A percentile compares a stretch with the other conserved stretches of the same genome.
These are phyloP conservation scores for Podospora conica DNA, from an alignment of 495 filamentous ascomycete species.

Conservation along the genomic window DNA sequence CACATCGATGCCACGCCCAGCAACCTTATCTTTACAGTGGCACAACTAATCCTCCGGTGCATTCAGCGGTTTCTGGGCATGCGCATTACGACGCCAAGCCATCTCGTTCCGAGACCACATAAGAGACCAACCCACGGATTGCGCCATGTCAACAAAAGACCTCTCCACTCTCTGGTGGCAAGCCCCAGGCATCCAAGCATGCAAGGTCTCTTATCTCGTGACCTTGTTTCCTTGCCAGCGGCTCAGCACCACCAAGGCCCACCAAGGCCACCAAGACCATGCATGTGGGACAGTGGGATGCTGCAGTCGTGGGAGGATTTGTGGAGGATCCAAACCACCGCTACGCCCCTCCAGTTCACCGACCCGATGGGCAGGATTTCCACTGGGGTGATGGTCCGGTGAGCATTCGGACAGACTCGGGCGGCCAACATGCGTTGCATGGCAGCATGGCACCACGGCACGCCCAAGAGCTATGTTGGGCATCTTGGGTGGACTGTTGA, in stretches of 20 bases:
- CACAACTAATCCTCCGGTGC: too few relatives aligned
- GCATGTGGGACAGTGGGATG: background rate
- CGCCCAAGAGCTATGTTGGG: background rate
- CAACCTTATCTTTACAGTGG: too few relatives aligned
- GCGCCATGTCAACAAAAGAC: background rate
- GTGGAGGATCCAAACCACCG: too few relatives aligned
- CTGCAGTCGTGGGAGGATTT: background rate
- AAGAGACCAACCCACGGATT: background rate
- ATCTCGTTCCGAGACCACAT: background rate
- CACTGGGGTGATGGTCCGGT: background rate
- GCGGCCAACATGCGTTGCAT: background rate
- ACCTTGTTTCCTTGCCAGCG: too few relatives aligned
- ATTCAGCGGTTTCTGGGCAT: background rate
- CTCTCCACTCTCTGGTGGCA: background rate
- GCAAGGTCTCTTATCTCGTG: background rate
- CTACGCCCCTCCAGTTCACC: background rate
- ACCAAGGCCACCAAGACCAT: background rate
- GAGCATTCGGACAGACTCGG: background rate
- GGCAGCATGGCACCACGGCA: background rate
- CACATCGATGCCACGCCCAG: too few relatives aligned
- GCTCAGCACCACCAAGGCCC: too few relatives aligned
- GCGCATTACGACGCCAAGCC: background rate
- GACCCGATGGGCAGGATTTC: background rate
- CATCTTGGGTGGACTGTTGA: background rate
- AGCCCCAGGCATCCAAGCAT: background rate